phyloP scores from a whole-genome alignment of 345 rosid genomes.

The Sonneratia caseolaris region DNA sequence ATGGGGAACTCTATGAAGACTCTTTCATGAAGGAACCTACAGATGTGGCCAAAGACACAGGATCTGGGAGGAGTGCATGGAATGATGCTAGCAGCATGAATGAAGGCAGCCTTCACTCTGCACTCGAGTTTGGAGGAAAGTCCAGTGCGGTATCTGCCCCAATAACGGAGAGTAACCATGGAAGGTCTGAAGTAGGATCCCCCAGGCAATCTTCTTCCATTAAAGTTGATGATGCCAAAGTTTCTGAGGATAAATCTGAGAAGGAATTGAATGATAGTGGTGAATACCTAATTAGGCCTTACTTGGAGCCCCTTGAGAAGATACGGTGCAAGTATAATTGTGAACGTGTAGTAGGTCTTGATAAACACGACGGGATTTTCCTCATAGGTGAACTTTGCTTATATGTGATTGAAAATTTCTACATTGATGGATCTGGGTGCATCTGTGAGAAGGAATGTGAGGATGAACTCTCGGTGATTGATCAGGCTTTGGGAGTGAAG shows the following conservation, averaged over 20 bases:
- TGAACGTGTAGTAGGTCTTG: conserved; percentile 94
- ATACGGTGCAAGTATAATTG: conserved; percentile 88
- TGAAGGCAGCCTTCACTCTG: conserved; percentile 97
- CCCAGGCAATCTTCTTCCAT: conserved; percentile 61
- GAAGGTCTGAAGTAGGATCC: conserved; percentile 71
- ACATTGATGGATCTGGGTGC: conserved; percentile 68
- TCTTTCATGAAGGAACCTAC: conserved; percentile 36
- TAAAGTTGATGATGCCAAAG: conserved; percentile 53
- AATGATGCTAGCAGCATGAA: conserved; percentile 81
- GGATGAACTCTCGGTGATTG: conserved; percentile 96
- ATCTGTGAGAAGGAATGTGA: conserved; percentile 93
- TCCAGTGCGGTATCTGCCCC: conserved; percentile 70
- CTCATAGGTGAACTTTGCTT: conserved; percentile 83
- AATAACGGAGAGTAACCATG: conserved; percentile 55
- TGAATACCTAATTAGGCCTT: conserved; percentile 94
- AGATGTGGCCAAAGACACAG: conserved; percentile 38
- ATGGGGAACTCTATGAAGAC: conserved; percentile 54
- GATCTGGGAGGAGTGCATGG: conserved; percentile 67
- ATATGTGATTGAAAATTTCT: conserved; percentile 91
- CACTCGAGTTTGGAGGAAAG: conserved; percentile 80
- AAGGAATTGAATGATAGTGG: conserved; percentile 92
- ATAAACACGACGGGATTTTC: conserved; percentile 97
- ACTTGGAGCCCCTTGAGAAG: conserved; percentile 87
- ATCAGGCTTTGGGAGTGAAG: conserved; percentile 98
- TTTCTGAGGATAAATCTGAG: conserved; percentile 58